Evolutionary conservation across 805 yeast species (phyloP).

Genomic region (Starmerella gropengiesseri): DNA sequence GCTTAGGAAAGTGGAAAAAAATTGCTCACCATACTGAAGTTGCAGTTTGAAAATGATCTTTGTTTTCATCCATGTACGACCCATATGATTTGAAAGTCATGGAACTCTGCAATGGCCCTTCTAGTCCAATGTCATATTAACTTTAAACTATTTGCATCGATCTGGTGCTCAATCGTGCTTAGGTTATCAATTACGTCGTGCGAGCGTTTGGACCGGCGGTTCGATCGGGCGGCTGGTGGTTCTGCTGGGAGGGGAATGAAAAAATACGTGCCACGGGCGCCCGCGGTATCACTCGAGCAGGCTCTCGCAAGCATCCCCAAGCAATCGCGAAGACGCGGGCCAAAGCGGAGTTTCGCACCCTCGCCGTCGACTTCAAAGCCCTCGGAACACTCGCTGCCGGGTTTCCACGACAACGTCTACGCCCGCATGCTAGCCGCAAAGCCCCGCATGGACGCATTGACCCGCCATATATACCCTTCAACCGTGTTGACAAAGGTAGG

Average conservation of each 20-base stretch:
- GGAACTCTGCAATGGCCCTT: too few species aligned
- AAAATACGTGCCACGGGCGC: slow-evolving; percentile 10
- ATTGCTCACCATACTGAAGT: too few species aligned
- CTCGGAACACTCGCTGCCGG: slow-evolving; percentile 10
- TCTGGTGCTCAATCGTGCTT: not conserved
- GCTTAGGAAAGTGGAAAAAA: too few species aligned
- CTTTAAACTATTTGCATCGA: too few species aligned
- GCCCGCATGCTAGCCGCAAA: slow-evolving; percentile 37
- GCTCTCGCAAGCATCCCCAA: slow-evolving; percentile 1
- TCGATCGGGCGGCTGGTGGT: not conserved
- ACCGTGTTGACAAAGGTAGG: slow-evolving; percentile 32
- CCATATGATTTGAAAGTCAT: too few species aligned
- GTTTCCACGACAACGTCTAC: slow-evolving; percentile 29
- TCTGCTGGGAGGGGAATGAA: not conserved
- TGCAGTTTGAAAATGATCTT: too few species aligned
- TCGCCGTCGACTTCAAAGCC: too few species aligned
- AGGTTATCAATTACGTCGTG: not conserved
- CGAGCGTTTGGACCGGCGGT: not conserved
- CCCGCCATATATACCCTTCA: slow-evolving; percentile 34
- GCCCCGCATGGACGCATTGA: slow-evolving; percentile 33
- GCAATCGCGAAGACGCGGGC: not conserved
- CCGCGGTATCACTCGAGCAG: slow-evolving; percentile 8
- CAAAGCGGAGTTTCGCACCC: too few species aligned
- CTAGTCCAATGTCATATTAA: too few species aligned
- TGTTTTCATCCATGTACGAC: too few species aligned